Conservation (phyloP, 2,329 filamentous ascomycete species). For the Sporothrix brunneoviolacea region DNA sequence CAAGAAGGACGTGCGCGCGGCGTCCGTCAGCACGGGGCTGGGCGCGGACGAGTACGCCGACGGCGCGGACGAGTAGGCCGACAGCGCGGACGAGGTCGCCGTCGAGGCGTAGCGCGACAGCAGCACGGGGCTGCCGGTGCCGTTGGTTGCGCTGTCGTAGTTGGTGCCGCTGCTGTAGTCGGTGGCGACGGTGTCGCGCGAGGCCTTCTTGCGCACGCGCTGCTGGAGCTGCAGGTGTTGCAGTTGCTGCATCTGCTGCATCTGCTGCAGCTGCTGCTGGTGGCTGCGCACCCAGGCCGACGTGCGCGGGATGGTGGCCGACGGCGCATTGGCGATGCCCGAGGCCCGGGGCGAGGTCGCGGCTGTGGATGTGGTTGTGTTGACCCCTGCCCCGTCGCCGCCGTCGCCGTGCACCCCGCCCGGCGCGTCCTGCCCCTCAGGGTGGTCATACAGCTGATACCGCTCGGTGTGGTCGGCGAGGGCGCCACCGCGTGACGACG, state of each 20-base stretch:
- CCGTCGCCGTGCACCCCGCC: neutral
- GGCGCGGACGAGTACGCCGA: neutral
- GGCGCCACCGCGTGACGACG: neutral
- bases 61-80: neutral
- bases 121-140: conserved; percentile 9
- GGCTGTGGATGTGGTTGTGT: no score
- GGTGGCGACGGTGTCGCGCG: conserved; percentile 13
- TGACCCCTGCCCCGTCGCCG: neutral
- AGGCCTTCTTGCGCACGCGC: conserved; percentile 6
- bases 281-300: conserved; percentile 18
- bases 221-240: neutral
- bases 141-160: neutral
- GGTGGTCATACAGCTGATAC: conserved; percentile 10
- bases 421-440: conserved; percentile 2
- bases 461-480: conserved; percentile 5
- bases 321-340: no score
- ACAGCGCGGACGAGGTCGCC: conserved; percentile 13
- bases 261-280: neutral
- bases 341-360: no score
- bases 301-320: conserved; percentile 15
- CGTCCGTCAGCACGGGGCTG: conserved; percentile 15
- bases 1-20: conserved; percentile 13
- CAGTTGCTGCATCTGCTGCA: neutral
- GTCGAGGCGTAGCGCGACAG: conserved; percentile 19
- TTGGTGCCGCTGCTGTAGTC: conserved; percentile 13